Evolutionary conservation across 1,139 yeast genomes (phyloP), one percentile per base, ranked within the genome.

Genomic region (Kodamaea fungicola): DNA sequence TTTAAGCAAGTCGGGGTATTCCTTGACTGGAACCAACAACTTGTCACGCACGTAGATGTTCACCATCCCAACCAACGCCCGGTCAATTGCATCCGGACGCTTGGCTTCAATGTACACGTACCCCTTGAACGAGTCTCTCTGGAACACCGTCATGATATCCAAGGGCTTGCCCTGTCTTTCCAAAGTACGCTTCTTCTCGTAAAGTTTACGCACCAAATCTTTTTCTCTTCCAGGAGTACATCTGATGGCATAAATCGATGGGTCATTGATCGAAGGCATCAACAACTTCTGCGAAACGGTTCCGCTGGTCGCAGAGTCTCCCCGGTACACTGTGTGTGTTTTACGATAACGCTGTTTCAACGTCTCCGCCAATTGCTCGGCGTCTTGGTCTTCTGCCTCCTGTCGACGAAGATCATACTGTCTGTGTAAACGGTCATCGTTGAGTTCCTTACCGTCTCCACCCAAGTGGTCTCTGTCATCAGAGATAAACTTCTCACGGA

Each of bases 191-290:
- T 86, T 85, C 65, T 86, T 89, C 55, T 88, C 89, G 66, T 85
- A 73, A 40, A 92, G 67, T 45, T 84, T 85, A 49, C 90, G 79
- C 24, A 94, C 96, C 46, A 90, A 71, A 39, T 89, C 97, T 60
- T 87, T 89, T 64, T 92, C 98, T 51, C 85, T 81, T 32, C 97
- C 97, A 23, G 88, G 90, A 51, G 94, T 78, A 64, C 95, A 88
- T 61, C 97, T 79, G 33, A 92, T 80, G 53, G 96, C 97, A 84
- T 96, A 92, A 54, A 94, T 88, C 40, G 90, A 82, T 6, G 98
- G 97, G 57, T 94, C 97, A 53, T 90, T 89, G 42, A 92, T 96
- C 22, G 97, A 88, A 10, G 98, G 98, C 65, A 92, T 75, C 50
- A 92, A 74, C 51, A 94, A 76, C 54, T 96, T 83, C 60, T 92